Evolutionary conservation across 306 rosid species (phyloP).

Genomic region (Trifolium fragiferum): DNA sequence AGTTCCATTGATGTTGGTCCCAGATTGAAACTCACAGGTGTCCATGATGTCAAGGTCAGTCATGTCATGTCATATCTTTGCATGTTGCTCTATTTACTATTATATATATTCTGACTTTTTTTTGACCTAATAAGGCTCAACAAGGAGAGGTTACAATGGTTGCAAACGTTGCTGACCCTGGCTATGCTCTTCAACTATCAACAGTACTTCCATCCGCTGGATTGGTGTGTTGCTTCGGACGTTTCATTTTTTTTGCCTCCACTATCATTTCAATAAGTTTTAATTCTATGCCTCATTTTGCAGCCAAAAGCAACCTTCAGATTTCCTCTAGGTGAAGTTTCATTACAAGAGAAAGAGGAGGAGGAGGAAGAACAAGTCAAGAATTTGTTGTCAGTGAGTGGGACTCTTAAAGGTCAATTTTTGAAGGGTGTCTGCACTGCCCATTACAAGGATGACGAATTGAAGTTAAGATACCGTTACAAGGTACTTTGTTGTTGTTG

Average conservation of each 20-base stretch:
- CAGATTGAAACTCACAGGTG: conserved; percentile 59
- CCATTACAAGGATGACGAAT: conserved; percentile 69
- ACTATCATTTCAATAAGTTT: not conserved
- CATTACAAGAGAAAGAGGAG: conserved; percentile 67
- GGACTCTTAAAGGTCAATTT: conserved; percentile 61
- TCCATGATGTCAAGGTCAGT: conserved; percentile 72
- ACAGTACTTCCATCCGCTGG: conserved; percentile 74
- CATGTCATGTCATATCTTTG: not conserved
- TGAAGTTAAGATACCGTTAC: conserved; percentile 71
- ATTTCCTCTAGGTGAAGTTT: conserved; percentile 87
- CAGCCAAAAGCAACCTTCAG: conserved; percentile 91
- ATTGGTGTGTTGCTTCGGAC: conserved; percentile 52
- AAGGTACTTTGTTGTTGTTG: conserved; percentile 57
- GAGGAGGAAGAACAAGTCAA: conserved; percentile 54
- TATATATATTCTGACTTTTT: conserved; percentile 23
- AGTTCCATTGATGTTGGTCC: conserved; percentile 71
- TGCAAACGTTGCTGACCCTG: conserved; percentile 70
- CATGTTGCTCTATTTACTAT: not conserved
- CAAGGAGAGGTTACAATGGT: conserved; percentile 73
- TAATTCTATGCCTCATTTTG: conserved; percentile 36
- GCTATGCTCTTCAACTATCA: conserved; percentile 71
- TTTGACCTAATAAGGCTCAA: conserved; percentile 54
- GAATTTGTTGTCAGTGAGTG: conserved; percentile 58
- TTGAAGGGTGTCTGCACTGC: conserved; percentile 75
- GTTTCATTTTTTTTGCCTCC: not conserved